Conservation (phyloP, 106 monocot species). For the Dendrobium chrysotoxum region DNA sequence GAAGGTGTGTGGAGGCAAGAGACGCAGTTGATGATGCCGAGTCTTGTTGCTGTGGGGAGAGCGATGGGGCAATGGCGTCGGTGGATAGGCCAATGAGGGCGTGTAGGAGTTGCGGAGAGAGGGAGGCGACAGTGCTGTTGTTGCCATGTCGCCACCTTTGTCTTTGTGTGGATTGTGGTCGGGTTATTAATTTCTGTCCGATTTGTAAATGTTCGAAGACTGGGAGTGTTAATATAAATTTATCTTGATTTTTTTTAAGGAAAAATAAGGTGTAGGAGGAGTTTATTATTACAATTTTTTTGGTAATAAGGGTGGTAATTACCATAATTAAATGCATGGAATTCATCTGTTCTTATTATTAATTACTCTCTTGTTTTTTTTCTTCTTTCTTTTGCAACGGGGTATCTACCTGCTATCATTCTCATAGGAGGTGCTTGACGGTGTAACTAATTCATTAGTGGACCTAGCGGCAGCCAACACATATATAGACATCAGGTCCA, state of each 20-base stretch:
- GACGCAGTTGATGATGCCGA: background rate
- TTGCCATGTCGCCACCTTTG: conserved; percentile 14
- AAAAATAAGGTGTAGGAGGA: too few species aligned
- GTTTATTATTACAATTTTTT: background rate
- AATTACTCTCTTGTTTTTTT: background rate
- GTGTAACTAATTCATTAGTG: too few species aligned
- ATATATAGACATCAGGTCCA: too few species aligned
- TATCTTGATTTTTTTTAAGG: conserved; percentile 9
- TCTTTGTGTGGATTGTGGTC: conserved; percentile 2
- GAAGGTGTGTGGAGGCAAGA: background rate
- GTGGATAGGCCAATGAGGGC: background rate
- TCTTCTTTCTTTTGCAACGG: too few species aligned
- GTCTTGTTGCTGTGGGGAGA: conserved; percentile 4
- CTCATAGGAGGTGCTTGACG: too few species aligned
- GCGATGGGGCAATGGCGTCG: background rate
- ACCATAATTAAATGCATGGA: background rate
- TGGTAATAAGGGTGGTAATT: background rate
- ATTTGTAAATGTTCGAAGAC: conserved; percentile 20
- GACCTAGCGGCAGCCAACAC: too few species aligned
- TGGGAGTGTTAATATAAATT: conserved; percentile 40
- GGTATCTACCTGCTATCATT: too few species aligned
- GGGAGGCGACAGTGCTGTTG: conserved; percentile 11
- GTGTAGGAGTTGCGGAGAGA: background rate
- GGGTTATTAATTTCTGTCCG: background rate
- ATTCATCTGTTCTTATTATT: background rate